Evolutionary conservation across 164 flowering plant species (phyloP).

Genomic region (Echeveria elegans): DNA sequence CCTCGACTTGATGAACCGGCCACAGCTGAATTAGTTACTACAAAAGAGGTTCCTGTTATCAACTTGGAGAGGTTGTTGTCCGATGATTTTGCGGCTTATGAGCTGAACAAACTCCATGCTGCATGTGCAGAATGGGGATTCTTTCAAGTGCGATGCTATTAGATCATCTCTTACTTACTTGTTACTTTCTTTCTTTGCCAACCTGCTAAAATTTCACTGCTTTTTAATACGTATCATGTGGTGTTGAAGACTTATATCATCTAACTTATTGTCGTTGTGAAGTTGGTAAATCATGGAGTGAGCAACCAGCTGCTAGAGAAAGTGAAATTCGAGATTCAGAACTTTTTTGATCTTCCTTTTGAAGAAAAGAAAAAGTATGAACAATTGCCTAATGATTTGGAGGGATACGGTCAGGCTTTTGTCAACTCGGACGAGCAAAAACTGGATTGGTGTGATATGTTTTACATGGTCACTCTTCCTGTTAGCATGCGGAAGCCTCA

Average conservation of each 20-base stretch:
- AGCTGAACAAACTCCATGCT: slow-evolving; percentile 23
- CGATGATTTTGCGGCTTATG: slow-evolving; percentile 8
- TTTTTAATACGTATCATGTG: too few relatives aligned
- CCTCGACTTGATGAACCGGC: slow-evolving; percentile 11
- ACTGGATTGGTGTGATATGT: slow-evolving; percentile 24
- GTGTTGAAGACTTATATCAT: too few relatives aligned
- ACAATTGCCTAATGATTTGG: slow-evolving; percentile 19
- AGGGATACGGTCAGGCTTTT: slow-evolving; percentile 30
- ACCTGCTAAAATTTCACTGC: too few relatives aligned
- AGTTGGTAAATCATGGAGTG: slow-evolving; percentile 40
- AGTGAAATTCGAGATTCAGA: slow-evolving; percentile 23
- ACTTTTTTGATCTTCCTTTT: slow-evolving; percentile 26
- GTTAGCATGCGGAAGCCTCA: slow-evolving; percentile 16
- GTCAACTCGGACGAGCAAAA: too few relatives aligned
- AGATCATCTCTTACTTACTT: too few relatives aligned
- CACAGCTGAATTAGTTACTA: background rate
- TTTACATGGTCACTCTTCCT: slow-evolving; percentile 19
- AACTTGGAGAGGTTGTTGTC: slow-evolving; percentile 21
- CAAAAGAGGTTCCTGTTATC: slow-evolving; percentile 23
- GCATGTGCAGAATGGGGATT: slow-evolving; percentile 44
- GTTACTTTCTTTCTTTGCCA: too few relatives aligned
- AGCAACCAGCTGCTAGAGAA: slow-evolving; percentile 19
- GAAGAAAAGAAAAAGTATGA: slow-evolving; percentile 28
- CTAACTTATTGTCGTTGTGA: too few relatives aligned
- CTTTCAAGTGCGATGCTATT: slow-evolving; percentile 30